Conservation (phyloP, 441 rosid genomes). For the Populus tomentosa region DNA sequence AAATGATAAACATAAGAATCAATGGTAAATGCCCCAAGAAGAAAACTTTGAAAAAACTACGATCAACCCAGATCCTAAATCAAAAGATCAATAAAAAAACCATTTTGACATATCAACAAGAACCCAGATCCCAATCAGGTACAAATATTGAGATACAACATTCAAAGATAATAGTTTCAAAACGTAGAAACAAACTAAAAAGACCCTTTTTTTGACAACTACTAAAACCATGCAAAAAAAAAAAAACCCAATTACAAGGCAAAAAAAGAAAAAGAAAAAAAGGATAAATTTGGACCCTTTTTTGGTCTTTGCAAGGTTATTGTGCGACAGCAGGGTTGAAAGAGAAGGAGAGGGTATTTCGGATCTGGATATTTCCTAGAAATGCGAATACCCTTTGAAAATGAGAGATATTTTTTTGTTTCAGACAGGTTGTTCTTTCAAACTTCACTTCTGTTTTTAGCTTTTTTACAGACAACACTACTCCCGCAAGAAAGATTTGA, state of each 20-base stretch:
- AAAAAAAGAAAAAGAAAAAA: no score
- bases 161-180: not conserved
- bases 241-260: no score
- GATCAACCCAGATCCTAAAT: slow-evolving; percentile 25
- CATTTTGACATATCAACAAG: not conserved
- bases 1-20: not conserved
- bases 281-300: not conserved
- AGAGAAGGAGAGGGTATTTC: slow-evolving; percentile 26
- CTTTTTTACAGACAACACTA: not conserved
- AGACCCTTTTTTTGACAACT: not conserved
- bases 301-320: not conserved
- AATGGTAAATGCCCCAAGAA: slow-evolving; percentile 1
- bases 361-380: slow-evolving; percentile 51
- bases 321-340: not conserved
- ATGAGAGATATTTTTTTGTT: slow-evolving; percentile 8
- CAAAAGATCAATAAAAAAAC: slow-evolving; percentile 4
- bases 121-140: slow-evolving; percentile 10
- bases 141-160: not conserved
- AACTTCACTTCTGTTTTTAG: not conserved
- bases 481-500: not conserved
- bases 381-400: slow-evolving; percentile 31
- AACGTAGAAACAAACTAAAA: not conserved
- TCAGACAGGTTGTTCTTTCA: slow-evolving; percentile 8
- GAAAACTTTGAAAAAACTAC: not conserved
- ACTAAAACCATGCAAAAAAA: not conserved